These are phyloP conservation scores for Ceratocystis papillata DNA, from an alignment of 2,329 filamentous ascomycete genomes.

Conservation along the genomic window DNA sequence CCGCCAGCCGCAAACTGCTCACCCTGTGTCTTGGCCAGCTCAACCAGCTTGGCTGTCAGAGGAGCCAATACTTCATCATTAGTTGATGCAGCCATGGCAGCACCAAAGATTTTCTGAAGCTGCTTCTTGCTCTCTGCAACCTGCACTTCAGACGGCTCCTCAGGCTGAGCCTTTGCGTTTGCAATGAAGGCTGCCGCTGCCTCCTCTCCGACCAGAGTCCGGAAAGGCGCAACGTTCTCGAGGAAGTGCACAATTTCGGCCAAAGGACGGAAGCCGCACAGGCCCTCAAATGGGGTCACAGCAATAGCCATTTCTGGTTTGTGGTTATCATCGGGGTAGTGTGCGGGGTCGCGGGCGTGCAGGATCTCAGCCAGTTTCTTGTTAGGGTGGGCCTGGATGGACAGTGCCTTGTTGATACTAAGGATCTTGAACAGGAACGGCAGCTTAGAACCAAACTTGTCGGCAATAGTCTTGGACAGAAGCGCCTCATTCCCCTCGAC, in stretches of 20 bases:
- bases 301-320: constrained; percentile 99
- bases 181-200: constrained; percentile 46
- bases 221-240: constrained; percentile 45
- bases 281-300: constrained; percentile 87
- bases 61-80: constrained; percentile 45
- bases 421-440: constrained; percentile 98
- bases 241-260: constrained; percentile 80
- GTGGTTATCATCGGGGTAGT: constrained; percentile 99
- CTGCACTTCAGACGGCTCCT: constrained; percentile 39
- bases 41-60: constrained; percentile 49
- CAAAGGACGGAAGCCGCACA: constrained; percentile 89
- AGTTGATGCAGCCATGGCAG: constrained; percentile 67
- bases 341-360: constrained; percentile 74
- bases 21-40: constrained; percentile 57
- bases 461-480: constrained; percentile 59
- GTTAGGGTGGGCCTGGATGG: constrained; percentile 93
- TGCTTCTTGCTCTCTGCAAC: constrained; percentile 58
- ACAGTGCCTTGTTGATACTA: constrained; percentile 88
- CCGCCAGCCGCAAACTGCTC: constrained; percentile 64
- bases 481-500: constrained; percentile 78
- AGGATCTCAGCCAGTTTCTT: constrained; percentile 82
- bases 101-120: constrained; percentile 62
- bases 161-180: constrained; percentile 36
- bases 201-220: constrained; percentile 54
- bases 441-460: constrained; percentile 68